phyloP scores from a whole-genome alignment of 805 yeast genomes.

The Torulaspora gathmanii region DNA sequence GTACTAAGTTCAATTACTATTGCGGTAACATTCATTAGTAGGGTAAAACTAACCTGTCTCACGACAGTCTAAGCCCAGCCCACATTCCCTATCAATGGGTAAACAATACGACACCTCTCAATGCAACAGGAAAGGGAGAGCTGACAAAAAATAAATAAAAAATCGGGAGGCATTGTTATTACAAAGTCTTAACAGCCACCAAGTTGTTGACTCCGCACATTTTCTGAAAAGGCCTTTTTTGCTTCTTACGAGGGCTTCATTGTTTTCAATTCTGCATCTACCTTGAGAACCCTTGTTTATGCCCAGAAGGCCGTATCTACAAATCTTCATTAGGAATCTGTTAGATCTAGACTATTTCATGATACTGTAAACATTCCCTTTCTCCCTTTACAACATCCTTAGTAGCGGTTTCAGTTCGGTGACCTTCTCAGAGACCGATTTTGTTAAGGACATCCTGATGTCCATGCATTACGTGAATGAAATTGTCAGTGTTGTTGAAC shows the following conservation, averaged over 20 bases:
- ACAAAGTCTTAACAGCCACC: constrained; percentile 48
- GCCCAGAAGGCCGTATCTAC: constrained; percentile 24
- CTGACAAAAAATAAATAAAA: constrained; percentile 48
- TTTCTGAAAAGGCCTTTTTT: no score
- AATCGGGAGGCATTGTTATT: constrained; percentile 46
- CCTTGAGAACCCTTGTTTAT: constrained; percentile 16
- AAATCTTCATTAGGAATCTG: constrained; percentile 25
- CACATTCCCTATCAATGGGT: constrained; percentile 47
- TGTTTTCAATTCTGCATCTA: no score
- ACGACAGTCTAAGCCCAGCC: constrained; percentile 43
- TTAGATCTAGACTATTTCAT: constrained; percentile 30
- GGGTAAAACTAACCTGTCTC: constrained; percentile 45
- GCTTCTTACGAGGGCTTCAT: no score
- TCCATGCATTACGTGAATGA: constrained; percentile 25
- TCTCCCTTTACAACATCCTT: constrained; percentile 31
- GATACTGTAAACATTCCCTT: constrained; percentile 30
- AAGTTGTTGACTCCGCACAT: constrained; percentile 45
- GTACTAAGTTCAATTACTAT: constrained; percentile 44
- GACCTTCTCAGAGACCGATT: constrained; percentile 30
- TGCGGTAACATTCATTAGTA: constrained; percentile 40
- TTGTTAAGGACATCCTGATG: constrained; percentile 23
- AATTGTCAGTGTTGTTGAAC: constrained; percentile 28
- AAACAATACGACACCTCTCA: constrained; percentile 46
- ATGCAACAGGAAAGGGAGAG: constrained; percentile 49
- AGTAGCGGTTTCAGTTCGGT: constrained; percentile 29